Evolutionary conservation across 2,329 filamentous ascomycete genomes (phyloP), one percentile per base, ranked within the genome.

Genomic region (Penicillium brasilianum): DNA sequence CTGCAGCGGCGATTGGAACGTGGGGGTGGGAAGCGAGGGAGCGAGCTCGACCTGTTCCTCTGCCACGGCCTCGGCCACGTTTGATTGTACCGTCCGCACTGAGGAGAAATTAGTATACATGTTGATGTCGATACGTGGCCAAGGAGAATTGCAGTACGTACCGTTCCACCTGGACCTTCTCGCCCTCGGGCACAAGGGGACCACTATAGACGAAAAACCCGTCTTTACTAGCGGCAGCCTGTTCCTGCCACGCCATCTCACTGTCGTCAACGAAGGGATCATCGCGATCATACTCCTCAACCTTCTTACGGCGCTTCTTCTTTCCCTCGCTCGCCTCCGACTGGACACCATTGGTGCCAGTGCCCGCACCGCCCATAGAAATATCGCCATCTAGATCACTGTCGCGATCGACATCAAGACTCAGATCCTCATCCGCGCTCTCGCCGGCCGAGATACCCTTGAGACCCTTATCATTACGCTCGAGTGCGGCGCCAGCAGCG

Each of bases 201-300:
- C 95, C 95, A 62, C 92, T 96, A 78, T 97, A 99, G 1, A 99
- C 95, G 75, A 98, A 99, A 81, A 98, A 99, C 1, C 95, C 95
- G 74, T 98, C 95, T 69, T 94, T 92, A 67, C 92, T 94, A 50
- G 95, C 93, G 4, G 94, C 93, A 7, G 94, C 94, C 74, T 96
- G 91, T 72, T 96, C 92, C 77, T 98, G 92, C 94, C 94, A 98
- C 0, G 96, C 84, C 73, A 97, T 78, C 76, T 99, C 95, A 1
- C 93, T 96, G 74, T 99, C 95, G 71, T 99, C 95, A 58, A 89
- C 87, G 71, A 89, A 89, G 48, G 87, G 86, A 66, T 89, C 87
- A 56, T 88, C 86, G 60, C 87, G 86, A 71, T 89, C 86, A 69
- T 89, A 89, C 61, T 88, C 86, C 68, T 89, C 87, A 43, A 84